Percentiles rank a stretch among this genome's conserved stretches.
Conservation (phyloP, 2,329 filamentous ascomycete species). For the Diaporthe citri region DNA sequence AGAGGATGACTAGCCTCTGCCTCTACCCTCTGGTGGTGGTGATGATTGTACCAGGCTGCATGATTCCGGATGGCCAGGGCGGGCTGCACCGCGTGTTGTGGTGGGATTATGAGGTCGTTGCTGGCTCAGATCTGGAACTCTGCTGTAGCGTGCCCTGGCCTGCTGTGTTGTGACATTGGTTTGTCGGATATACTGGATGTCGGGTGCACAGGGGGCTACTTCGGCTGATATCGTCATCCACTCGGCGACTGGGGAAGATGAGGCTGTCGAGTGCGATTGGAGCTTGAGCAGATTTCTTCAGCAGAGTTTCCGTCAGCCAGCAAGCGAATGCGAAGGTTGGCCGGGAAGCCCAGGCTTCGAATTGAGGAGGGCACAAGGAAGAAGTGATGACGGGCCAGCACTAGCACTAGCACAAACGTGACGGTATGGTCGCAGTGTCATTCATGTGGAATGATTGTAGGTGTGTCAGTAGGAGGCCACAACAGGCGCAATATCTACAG, state of each 20-base stretch:
- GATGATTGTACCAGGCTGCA: neutral
- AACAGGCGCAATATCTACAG: neutral
- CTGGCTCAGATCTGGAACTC: constrained; percentile 20
- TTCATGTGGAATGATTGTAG: neutral
- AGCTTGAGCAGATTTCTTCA: neutral
- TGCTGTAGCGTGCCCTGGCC: neutral
- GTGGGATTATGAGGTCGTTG: constrained; percentile 7
- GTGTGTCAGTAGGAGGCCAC: neutral
- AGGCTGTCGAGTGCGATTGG: constrained; percentile 14
- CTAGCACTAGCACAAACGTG: constrained; percentile 6
- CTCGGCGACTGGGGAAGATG: neutral
- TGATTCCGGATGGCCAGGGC: neutral
- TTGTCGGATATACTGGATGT: neutral
- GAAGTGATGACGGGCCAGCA: constrained; percentile 5
- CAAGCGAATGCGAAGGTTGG: constrained; percentile 25
- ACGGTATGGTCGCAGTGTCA: constrained; percentile 8
- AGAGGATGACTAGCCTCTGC: neutral
- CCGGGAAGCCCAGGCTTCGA: constrained; percentile 6
- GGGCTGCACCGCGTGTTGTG: constrained; percentile 15
- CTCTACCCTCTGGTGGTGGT: neutral
- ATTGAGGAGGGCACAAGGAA: neutral
- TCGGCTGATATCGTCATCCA: neutral
- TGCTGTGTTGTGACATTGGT: neutral
- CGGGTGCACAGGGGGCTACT: neutral
- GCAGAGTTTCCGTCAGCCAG: constrained; percentile 7